Base-by-base conservation (phyloP, 2,329 filamentous ascomycete species). In the Spiromastix sp. region DNA sequence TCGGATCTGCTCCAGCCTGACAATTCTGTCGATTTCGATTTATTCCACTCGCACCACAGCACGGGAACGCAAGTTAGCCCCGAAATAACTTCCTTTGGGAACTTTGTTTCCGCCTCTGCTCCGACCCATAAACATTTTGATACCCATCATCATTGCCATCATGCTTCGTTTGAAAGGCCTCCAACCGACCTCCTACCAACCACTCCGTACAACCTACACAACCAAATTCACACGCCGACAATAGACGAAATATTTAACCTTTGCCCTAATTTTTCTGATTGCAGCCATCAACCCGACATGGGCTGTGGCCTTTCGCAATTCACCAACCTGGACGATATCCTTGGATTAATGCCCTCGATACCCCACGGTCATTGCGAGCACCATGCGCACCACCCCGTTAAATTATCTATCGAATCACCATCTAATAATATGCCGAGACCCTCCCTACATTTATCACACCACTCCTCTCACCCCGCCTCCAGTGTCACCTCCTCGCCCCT, bases 211-310 rank as follows among this genome's bases (percentile, higher is more conserved):
- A 16, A 5, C 11, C 12, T 25, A 10, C 17, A 24, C 11, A 25
- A 18, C n/a, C 26, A 22, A 15, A 22, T 8, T 16, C n/a, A n/a
- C n/a, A n/a, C n/a, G n/a, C n/a, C n/a, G n/a, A n/a, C n/a, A n/a
- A 47, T 58, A 29, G 55, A 58, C 38, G 52, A 60, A 33, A 53
- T 59, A 45, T 46, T 61, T 33, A 52, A 52, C 7, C 49, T 54
- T 39, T 56, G 55, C 28, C 44, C 55, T 4, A 54, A 54, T 37
- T 48, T 51, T 4, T 21, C 36, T 8, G 22, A 36, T 13, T 40
- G 38, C 35, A 30, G 20, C 30, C 38, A 37, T 15, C 21, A 37
- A 22, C 17, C 31, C 31, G 18, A 35, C 27, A 27, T 39, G 19
- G 36, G 18, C 9, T 26, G 25, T 12, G 20, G 30, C 32, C 17